These are phyloP conservation scores for Fraxinus greggii DNA, from an alignment of 305 asterid genomes.

Conservation along the genomic window DNA sequence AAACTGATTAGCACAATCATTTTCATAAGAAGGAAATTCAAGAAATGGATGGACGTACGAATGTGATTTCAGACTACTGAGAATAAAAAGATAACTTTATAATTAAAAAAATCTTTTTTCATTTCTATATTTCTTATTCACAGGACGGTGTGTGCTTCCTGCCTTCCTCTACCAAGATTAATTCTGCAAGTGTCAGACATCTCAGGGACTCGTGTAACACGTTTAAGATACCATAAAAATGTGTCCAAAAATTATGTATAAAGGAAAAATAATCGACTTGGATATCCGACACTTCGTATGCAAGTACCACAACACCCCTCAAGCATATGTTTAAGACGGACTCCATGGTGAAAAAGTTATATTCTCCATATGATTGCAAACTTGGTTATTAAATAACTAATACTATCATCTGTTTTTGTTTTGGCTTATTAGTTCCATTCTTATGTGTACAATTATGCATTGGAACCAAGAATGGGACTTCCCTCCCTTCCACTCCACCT, in stretches of 20 bases:
- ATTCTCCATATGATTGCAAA: not conserved
- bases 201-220: not conserved
- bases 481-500: no score
- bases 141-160: not conserved
- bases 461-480: not conserved
- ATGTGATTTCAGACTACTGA: not conserved
- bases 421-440: not conserved
- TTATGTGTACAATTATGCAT: not conserved
- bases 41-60: not conserved
- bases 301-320: not conserved
- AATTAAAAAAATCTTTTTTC: not conserved
- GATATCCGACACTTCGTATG: not conserved
- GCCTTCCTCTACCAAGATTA: not conserved
- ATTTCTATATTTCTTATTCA: not conserved
- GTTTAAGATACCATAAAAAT: not conserved
- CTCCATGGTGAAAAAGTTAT: not conserved
- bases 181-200: not conserved
- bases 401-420: not conserved
- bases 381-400: not conserved
- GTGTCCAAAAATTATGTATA: not conserved
- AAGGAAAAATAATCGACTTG: not conserved
- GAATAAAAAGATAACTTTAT: not conserved
- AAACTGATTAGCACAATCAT: constrained; percentile 26
- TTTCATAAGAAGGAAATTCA: not conserved
- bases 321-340: not conserved